Base-by-base conservation (phyloP, 345 rosid species). In the Lepidium didymum region DNA sequence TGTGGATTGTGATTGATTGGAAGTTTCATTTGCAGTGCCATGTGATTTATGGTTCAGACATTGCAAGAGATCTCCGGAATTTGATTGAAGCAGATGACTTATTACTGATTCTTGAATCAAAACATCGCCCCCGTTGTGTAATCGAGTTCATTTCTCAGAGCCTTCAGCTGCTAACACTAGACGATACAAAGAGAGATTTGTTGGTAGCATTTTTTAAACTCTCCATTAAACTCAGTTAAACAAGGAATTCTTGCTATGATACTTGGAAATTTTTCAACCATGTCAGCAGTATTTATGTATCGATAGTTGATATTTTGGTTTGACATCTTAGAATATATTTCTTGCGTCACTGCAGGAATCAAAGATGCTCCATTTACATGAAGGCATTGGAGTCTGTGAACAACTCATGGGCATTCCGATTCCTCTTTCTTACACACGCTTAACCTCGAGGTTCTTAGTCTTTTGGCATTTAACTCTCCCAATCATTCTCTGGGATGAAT, bases 381-480 rank as follows among this genome's bases (percentile, higher is more conserved):
- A 92, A 79, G 98, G 98, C 42, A 88, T 90, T 27, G 87, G 84
- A 72, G 85, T 82, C 1, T 92, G 98, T 52, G 97, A 92, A 62
- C 85, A 92, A 29, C 85, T 92, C 23, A 79, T 86, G 80, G 96
- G 97, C 6, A 80, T 84, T 44, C 97, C 98, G 2, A 84, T 92
- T 56, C 98, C 98, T 53, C 86, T 92, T 6, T 90, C 98, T 0
- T 92, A 90, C 74, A 92, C 98, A 46, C 89, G 98, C 8, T 77
- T 92, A 79, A 92, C 98, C 27, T 92, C 96, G 11, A 86, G 98
- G 80, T 88, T 90, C 78, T 86, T 92, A 50, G 96, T 92, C 62
- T 90, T 92, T 23, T 92, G 98, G 96, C 96, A 90, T 81, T 78
- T 92, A 10, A 86, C 96, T 62, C 93, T 90, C 11, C 98, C 98